Conservation (phyloP, 2,329 filamentous ascomycete species). For the Drechslerella coelobrocha region DNA sequence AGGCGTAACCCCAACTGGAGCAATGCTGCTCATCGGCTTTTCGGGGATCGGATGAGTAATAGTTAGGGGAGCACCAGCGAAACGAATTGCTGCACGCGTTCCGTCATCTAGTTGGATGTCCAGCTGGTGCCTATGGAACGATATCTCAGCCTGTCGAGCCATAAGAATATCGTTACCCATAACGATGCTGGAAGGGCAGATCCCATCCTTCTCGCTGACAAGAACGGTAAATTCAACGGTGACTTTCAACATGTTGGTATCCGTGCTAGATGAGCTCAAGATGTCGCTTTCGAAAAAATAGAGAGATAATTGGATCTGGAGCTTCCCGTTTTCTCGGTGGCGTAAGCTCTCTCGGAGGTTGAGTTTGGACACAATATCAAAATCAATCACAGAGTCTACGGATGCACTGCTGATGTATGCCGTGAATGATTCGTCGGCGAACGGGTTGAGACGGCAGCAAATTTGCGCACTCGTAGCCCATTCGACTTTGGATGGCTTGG, state of each 20-base stretch:
- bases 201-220: slow-evolving; percentile 46
- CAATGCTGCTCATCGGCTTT: slow-evolving; percentile 32
- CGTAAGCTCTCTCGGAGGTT: slow-evolving; percentile 40
- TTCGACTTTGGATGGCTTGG: slow-evolving; percentile 90
- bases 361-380: slow-evolving; percentile 46
- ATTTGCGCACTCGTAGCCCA: slow-evolving; percentile 94
- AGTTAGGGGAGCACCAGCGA: slow-evolving; percentile 40
- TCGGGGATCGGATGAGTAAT: slow-evolving; percentile 42
- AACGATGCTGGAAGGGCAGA: slow-evolving; percentile 44
- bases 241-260: slow-evolving; percentile 38
- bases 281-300: slow-evolving; percentile 45
- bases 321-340: slow-evolving; percentile 42
- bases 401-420: slow-evolving; percentile 79
- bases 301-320: slow-evolving; percentile 33
- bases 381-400: slow-evolving; percentile 80
- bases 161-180: slow-evolving; percentile 47
- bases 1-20: slow-evolving; percentile 10
- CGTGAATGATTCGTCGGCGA: slow-evolving; percentile 69
- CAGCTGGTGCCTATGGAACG: slow-evolving; percentile 30
- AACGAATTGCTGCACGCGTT: slow-evolving; percentile 42
- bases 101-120: slow-evolving; percentile 48
- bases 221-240: slow-evolving; percentile 46
- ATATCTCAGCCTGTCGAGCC: slow-evolving; percentile 46
- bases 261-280: slow-evolving; percentile 10
- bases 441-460: slow-evolving; percentile 85